phyloP scores from a whole-genome alignment of 2,329 filamentous ascomycete genomes.

The Phyllosticta ampelicida region DNA sequence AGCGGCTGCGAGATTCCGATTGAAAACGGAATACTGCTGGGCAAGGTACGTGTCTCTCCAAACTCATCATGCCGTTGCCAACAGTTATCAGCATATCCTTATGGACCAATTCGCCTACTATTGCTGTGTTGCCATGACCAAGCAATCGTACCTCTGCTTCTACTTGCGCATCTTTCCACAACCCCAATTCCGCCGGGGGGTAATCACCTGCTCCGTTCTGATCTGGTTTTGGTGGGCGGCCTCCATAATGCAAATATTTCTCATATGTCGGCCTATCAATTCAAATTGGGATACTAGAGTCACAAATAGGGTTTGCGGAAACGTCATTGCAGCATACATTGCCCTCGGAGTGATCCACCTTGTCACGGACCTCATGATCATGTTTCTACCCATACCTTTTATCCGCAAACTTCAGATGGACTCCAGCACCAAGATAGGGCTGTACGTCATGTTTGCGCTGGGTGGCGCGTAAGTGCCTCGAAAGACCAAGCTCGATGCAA shows the following conservation, averaged over 20 bases:
- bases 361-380: conserved; percentile 12
- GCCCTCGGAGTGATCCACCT: conserved; percentile 11
- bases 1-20: background rate
- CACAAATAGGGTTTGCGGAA: conserved; percentile 23
- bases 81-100: background rate
- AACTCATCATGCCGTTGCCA: background rate
- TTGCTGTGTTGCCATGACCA: background rate
- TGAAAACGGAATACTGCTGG: background rate
- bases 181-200: background rate
- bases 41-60: background rate
- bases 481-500: background rate
- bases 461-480: conserved; percentile 10
- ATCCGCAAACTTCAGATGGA: conserved; percentile 12
- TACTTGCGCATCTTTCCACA: conserved; percentile 3
- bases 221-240: conserved; percentile 8
- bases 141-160: conserved; percentile 5
- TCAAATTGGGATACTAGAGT: conserved; percentile 27
- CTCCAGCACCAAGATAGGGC: conserved; percentile 9
- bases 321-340: conserved; percentile 14
- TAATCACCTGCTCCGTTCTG: conserved; percentile 5
- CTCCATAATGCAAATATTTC: conserved; percentile 14
- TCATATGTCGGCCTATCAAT: conserved; percentile 29
- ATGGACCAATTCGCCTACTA: conserved; percentile 4
- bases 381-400: conserved; percentile 12
- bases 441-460: conserved; percentile 9